Evolutionary conservation across 768 basidiomycete species (phyloP).

Genomic region (Boletus tomentosulus): DNA sequence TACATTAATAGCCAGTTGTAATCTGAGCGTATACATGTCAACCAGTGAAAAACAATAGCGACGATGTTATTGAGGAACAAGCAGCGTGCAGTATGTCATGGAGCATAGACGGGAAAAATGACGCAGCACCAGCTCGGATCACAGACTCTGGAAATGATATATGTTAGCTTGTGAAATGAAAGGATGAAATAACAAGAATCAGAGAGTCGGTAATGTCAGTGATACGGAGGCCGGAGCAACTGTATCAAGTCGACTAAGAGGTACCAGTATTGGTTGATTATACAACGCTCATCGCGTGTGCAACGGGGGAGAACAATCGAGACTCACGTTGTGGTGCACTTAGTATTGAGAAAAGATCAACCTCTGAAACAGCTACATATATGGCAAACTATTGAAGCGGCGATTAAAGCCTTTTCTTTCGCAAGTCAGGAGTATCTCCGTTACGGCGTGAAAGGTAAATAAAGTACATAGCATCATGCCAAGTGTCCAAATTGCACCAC

Average conservation of each 20-base stretch:
- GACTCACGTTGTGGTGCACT: conserved; percentile 13
- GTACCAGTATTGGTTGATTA: conserved; percentile 71
- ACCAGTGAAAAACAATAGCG: too few relatives aligned
- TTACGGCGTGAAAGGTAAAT: too few relatives aligned
- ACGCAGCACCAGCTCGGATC: neutral
- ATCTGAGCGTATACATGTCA: too few relatives aligned
- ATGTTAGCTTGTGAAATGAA: conserved; percentile 15
- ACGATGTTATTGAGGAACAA: neutral
- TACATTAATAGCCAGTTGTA: too few relatives aligned
- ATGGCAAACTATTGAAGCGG: conserved; percentile 16
- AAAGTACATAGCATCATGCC: too few relatives aligned
- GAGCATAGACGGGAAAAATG: neutral
- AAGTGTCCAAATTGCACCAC: neutral
- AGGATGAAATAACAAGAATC: conserved; percentile 26
- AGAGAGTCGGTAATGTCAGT: conserved; percentile 76
- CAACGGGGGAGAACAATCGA: conserved; percentile 3
- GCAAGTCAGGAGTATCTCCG: neutral
- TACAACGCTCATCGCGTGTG: conserved; percentile 77
- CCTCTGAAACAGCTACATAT: neutral
- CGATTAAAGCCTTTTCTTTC: conserved; percentile 3
- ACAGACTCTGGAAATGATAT: conserved; percentile 9
- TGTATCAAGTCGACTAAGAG: conserved; percentile 83
- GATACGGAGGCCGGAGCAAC: conserved; percentile 40
- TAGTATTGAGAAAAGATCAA: neutral
- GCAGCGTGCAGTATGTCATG: neutral